Evolutionary conservation across 257 asterid genomes (phyloP), one percentile per base, ranked within the genome.

Genomic region (Phtheirospermum japonicum): DNA sequence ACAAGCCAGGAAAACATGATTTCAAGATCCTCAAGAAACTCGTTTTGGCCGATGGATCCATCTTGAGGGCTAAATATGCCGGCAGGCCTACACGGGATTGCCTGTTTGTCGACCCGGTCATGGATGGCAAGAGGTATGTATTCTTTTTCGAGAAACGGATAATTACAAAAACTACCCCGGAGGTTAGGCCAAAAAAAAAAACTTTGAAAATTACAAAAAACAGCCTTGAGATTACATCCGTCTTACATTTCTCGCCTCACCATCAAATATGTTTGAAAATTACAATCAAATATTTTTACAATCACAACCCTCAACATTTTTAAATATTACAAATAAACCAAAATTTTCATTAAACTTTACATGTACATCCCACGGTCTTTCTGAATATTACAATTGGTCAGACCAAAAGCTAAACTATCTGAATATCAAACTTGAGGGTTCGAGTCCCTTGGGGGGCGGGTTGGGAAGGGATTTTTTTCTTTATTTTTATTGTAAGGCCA

Each of bases 51-150:
- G 85, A 82, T 72, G 89, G 89, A 28, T 82, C 92, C 17, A 65
- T 84, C 64, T 68, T 84, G 18, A 67, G 86, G 68, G 89, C 88
- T 45, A 69, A 67, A 69, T 70, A 67, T 32, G 79, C 88, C 8
- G 88, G 89, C 50, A 64, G 85, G 49, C 89, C 86, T 10, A 79
- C 86, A 2, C 69, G 80, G 2, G 86, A 84, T 49, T 71, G 80
- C 76, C 69, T 84, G 28, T 82, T 82, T 70, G 34, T 70, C 10
- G 87, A 81, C 63, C 82, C 88, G 0, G 75, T 82, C 54, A 76
- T 76, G 76, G 88, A 84, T 59, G 79, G 76, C 19, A 71, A 77
- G 65, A 81, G 84, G 90, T 83, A 66, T 42, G 28, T 42, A 12
- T 12, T 42, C 49, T 42, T 14, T 42, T 42, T 13, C 10, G 46